A percentile compares a stretch with the other conserved stretches of the same genome.
These are phyloP conservation scores for Pseudocercospora fuligena DNA, from an alignment of 2,329 filamentous ascomycete species.

Conservation along the genomic window DNA sequence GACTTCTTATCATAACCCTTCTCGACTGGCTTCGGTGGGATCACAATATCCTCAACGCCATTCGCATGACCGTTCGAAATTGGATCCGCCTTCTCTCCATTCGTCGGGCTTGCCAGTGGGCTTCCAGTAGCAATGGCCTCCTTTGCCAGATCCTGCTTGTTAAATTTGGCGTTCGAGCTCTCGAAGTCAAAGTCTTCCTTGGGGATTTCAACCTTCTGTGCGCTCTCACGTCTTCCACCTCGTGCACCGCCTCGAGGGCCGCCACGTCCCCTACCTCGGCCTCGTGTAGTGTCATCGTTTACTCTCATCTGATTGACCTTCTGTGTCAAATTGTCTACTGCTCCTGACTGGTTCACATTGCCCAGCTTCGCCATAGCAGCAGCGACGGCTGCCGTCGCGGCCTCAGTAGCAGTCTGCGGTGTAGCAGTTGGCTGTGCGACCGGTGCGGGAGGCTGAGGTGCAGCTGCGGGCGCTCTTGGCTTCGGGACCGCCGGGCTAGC, in stretches of 20 bases:
- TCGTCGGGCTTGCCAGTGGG: constrained; percentile 56
- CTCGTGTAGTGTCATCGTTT: constrained; percentile 40
- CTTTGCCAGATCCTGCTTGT: constrained; percentile 84
- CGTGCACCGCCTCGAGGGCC: constrained; percentile 48
- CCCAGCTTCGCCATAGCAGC: constrained; percentile 76
- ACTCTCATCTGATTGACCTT: constrained; percentile 77
- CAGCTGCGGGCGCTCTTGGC: constrained; percentile 20
- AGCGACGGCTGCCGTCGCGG: constrained; percentile 77
- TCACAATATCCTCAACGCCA: constrained; percentile 50
- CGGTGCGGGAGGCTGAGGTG: constrained; percentile 18
- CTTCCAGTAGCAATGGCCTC: constrained; percentile 82
- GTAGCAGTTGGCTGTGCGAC: constrained; percentile 25
- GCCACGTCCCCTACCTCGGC: constrained; percentile 55
- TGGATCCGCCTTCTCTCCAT: constrained; percentile 32
- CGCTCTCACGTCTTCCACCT: constrained; percentile 41
- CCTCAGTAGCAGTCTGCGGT: constrained; percentile 66
- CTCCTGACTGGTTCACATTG: constrained; percentile 36
- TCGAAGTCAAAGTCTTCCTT: constrained; percentile 92
- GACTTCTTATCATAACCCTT: constrained; percentile 80
- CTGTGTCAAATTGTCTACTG: constrained; percentile 71
- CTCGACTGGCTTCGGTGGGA: constrained; percentile 48
- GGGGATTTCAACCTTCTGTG: constrained; percentile 76
- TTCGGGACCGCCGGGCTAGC: constrained; percentile 40
- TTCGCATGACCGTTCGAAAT: constrained; percentile 32
- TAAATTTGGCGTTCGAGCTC: constrained; percentile 83